Evolutionary conservation across 208 protist species (phyloP), one percentile per base, ranked within the genome.

Genomic region (Acanthamoeba triangularis): DNA sequence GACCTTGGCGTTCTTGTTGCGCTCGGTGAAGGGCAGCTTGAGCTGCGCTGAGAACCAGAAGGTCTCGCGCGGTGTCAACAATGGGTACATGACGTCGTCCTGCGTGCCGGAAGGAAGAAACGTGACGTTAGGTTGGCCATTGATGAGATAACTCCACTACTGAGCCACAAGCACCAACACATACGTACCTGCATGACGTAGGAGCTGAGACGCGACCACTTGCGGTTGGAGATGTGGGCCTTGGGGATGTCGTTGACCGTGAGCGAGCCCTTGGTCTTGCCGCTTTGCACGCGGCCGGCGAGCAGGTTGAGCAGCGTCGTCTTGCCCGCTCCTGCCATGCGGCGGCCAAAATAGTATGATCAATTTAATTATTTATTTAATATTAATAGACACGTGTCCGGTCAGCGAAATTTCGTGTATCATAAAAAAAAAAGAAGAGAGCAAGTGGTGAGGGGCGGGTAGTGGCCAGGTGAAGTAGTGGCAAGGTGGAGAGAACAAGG

Each of bases 321-420:
- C 90, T 94, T 94, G 16, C 90, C 90, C 61, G 90, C 90, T 8
- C 90, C 90, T 94, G n/a, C n/a, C n/a, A n/a, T n/a, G n/a, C n/a
- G n/a, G n/a, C n/a, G n/a, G n/a, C n/a, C n/a, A n/a, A n/a, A n/a
- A n/a, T n/a, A n/a, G n/a, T n/a, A n/a, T 54, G 49, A 20, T 54
- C 0, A 18, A 18, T 54, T 54, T 54, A 11, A 54, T 54, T 54
- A 54, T 54, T 10, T 54, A 23, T 56, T 7, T 23, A 11, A 47
- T 47, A 41, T 41, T 3, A 41, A 1, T 41, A 4, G 37, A 3
- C 3, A 41, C 37, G 37, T 41, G 37, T 41, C 37, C 37, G 1
- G 37, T 41, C 37, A 3, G 2, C 37, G 37, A 41, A 41, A 41
- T 41, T 41, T 41, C 37, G 37, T 41, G 37, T 54, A 54, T 54